Evolutionary conservation across 75 land plant genomes (phyloP), one percentile per base, ranked within the genome.

Genomic region (Cunninghamia lanceolata): DNA sequence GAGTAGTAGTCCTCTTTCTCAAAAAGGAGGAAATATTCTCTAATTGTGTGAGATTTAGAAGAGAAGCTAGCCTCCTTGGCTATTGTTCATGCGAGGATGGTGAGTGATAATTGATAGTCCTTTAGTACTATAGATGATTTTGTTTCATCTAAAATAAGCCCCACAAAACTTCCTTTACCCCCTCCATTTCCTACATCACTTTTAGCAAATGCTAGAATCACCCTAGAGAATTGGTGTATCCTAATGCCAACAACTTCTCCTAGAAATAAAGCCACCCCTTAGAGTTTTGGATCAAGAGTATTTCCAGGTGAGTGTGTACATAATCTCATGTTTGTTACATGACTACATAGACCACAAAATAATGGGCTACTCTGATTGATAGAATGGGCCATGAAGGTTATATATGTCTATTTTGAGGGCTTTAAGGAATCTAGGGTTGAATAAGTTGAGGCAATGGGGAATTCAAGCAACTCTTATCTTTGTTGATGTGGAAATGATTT

Each of bases 11-110:
- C n/a, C n/a, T n/a, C n/a, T n/a, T n/a, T n/a, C 0, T 36, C 63
- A 1, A 52, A 95, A 80, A 91, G 95, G 86, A 89, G 96, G 82
- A 97, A 95, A n/a, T n/a, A n/a, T n/a, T n/a, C n/a, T n/a, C n/a
- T n/a, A n/a, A n/a, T n/a, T n/a, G n/a, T n/a, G n/a, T 97, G 99
- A 97, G 96, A 97, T 87, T 88, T 90, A 40, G 96, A 94, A 32
- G 97, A 96, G 6, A 88, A 86, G 87, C 89, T 84, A 36, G 32
- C 81, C 42, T 75, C 86, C 34, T 9, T 38, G 28, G 34, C 10
- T n/a, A n/a, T n/a, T 17, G 80, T 9, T 15, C 75, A 38, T 13
- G 14, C 53, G 80, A 71, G 19, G 81, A 76, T 84, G 39, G 80
- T 56, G 38, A 83, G 47, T 43, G 14, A 30, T 40, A 77, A 43